Conservation (phyloP, 805 yeast species). For the Isabelozyma heimii region DNA sequence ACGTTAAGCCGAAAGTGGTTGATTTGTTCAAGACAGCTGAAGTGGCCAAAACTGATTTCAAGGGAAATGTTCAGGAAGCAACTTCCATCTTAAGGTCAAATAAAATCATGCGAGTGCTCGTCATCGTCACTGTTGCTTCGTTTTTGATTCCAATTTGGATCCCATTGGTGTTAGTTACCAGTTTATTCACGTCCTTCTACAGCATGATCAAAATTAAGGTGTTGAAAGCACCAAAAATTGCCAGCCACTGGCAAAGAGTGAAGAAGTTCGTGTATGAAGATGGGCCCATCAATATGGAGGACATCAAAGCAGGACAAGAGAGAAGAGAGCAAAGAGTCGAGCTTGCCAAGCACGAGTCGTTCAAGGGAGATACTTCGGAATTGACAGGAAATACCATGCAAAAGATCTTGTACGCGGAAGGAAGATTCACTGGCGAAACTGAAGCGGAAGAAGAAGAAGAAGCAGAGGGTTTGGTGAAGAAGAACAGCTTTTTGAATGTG, state of each 20-base stretch:
- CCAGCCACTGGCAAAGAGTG: constrained; percentile 33
- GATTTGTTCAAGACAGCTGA: constrained; percentile 39
- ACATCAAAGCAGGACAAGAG: constrained; percentile 28
- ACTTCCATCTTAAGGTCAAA: constrained; percentile 33
- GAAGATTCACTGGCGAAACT: constrained; percentile 16
- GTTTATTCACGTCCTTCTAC: constrained; percentile 36
- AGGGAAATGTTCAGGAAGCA: constrained; percentile 33
- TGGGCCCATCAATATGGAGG: constrained; percentile 25
- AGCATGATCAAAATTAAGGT: constrained; percentile 36
- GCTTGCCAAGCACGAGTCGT: constrained; percentile 29
- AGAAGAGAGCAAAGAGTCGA: constrained; percentile 24
- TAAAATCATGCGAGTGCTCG: constrained; percentile 17
- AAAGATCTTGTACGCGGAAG: constrained; percentile 35
- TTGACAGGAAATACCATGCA: constrained; percentile 36
- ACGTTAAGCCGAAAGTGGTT: constrained; percentile 49
- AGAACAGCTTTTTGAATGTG: not conserved
- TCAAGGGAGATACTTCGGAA: constrained; percentile 41
- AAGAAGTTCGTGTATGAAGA: constrained; percentile 29
- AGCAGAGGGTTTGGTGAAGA: constrained; percentile 1
- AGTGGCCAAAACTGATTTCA: constrained; percentile 2
- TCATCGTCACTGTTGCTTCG: constrained; percentile 21
- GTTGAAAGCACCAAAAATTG: constrained; percentile 18
- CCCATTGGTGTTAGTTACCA: constrained; percentile 40
- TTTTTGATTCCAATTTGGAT: constrained; percentile 49
- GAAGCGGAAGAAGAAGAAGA: constrained; percentile 7